Conservation (phyloP, 1,139 yeast genomes). For the Meyerozyma smithsonii region DNA sequence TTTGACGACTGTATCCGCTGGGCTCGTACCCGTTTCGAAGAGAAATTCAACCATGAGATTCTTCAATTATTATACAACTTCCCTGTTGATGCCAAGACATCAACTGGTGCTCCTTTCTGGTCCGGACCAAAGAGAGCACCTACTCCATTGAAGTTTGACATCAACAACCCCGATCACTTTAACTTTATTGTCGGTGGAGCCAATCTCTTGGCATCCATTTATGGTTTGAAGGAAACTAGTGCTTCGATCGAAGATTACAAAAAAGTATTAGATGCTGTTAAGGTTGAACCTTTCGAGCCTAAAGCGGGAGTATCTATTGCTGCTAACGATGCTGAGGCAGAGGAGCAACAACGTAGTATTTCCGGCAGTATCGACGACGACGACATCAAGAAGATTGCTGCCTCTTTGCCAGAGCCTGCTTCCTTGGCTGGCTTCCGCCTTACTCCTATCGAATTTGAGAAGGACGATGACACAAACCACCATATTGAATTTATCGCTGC, state of each 20-base stretch:
- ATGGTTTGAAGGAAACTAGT: constrained; percentile 64
- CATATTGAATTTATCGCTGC: constrained; percentile 97
- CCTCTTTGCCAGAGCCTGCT: constrained; percentile 83
- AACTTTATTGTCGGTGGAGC: constrained; percentile 88
- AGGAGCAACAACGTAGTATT: constrained; percentile 55
- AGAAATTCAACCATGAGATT: constrained; percentile 78
- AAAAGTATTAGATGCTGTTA: constrained; percentile 45
- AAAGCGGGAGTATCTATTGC: constrained; percentile 76
- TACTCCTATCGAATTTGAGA: constrained; percentile 87
- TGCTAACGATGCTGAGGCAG: constrained; percentile 84
- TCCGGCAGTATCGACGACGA: constrained; percentile 54
- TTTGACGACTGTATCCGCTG: constrained; percentile 93
- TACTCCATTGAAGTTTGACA: constrained; percentile 70
- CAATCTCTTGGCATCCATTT: constrained; percentile 82
- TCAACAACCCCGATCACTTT: constrained; percentile 70
- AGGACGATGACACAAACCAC: constrained; percentile 94
- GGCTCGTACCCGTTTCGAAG: constrained; percentile 90
- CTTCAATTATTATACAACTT: constrained; percentile 87
- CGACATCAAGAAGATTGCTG: constrained; percentile 56
- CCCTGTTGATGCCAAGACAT: constrained; percentile 89
- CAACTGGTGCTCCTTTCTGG: constrained; percentile 95
- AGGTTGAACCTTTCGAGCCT: constrained; percentile 55
- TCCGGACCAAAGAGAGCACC: constrained; percentile 98
- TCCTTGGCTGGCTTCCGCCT: constrained; percentile 85
- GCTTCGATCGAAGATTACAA: constrained; percentile 43